phyloP scores from a whole-genome alignment of 202 grass and related monocot species.

The Brachypodium distachyon region DNA sequence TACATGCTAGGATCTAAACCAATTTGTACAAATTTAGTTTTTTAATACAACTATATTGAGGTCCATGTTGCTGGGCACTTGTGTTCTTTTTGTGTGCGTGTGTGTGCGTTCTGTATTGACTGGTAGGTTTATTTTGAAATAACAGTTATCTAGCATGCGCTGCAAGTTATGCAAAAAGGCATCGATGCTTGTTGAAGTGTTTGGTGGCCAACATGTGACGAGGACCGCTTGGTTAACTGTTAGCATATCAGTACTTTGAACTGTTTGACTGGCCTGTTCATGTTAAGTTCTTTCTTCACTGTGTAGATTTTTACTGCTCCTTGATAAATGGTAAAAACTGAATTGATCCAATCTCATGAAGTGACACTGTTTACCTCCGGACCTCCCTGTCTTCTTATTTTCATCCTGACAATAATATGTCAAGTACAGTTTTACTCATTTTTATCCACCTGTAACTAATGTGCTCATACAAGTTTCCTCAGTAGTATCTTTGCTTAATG shows the following conservation, averaged over 20 bases:
- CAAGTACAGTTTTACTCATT: background rate
- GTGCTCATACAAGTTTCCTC: background rate
- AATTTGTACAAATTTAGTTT: background rate
- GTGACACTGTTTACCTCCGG: background rate
- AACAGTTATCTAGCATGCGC: background rate
- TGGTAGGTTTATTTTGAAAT: background rate
- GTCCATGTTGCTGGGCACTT: background rate
- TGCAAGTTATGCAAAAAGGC: background rate
- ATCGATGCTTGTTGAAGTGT: background rate
- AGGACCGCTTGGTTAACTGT: background rate
- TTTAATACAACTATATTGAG: background rate
- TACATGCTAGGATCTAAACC: background rate
- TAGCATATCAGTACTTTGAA: background rate
- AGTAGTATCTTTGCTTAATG: background rate
- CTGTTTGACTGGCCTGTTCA: background rate
- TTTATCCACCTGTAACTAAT: background rate
- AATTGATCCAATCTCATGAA: constrained; percentile 4
- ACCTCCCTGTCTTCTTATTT: background rate
- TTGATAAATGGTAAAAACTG: background rate
- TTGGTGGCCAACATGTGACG: background rate
- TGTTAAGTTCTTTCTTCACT: background rate
- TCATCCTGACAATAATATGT: background rate
- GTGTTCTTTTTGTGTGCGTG: background rate
- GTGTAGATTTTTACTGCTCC: background rate
- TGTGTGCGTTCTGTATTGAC: background rate